A percentile compares a stretch with the other conserved stretches of the same genome.
Conservation (phyloP, 139 green algal species). For the Chlorella vulgaris region DNA sequence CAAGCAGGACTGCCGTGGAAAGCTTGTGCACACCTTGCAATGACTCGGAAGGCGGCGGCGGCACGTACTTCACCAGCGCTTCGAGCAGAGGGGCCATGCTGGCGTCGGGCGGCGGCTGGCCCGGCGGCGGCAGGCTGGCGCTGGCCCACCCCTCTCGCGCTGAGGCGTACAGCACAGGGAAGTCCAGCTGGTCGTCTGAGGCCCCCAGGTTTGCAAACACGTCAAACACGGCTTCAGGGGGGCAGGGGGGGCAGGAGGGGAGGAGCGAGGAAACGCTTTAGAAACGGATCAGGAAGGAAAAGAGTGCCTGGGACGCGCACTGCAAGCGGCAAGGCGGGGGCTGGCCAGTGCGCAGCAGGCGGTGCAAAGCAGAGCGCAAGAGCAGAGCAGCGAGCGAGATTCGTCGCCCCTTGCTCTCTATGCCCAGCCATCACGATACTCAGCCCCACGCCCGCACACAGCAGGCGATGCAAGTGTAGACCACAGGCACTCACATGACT, state of each 20-base stretch:
- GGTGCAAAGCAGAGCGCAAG: background rate
- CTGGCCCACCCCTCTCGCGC: slow-evolving; percentile 70
- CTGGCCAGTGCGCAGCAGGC: background rate
- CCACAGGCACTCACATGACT: background rate
- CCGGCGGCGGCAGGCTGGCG: slow-evolving; percentile 36
- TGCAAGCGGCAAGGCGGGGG: too few relatives aligned
- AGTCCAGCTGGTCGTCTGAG: slow-evolving; percentile 89
- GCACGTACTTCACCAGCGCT: slow-evolving; percentile 72
- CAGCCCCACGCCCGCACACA: too few relatives aligned
- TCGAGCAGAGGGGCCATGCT: slow-evolving; percentile 85
- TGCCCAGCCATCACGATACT: background rate
- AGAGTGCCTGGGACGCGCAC: too few relatives aligned
- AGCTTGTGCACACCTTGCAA: background rate
- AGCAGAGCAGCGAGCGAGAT: background rate
- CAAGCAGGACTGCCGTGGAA: too few relatives aligned
- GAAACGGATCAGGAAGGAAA: too few relatives aligned
- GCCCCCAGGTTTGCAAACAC: slow-evolving; percentile 84
- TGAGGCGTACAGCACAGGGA: slow-evolving; percentile 83
- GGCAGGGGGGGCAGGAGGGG: background rate
- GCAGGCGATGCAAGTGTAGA: background rate
- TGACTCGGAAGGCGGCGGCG: slow-evolving; percentile 48
- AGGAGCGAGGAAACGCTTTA: background rate
- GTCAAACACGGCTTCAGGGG: slow-evolving; percentile 71
- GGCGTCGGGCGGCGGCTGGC: slow-evolving; percentile 17
- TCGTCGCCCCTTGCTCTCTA: too few relatives aligned